Evolutionary conservation across 306 rosid genomes (phyloP).

Genomic region (Fagus crenata): DNA sequence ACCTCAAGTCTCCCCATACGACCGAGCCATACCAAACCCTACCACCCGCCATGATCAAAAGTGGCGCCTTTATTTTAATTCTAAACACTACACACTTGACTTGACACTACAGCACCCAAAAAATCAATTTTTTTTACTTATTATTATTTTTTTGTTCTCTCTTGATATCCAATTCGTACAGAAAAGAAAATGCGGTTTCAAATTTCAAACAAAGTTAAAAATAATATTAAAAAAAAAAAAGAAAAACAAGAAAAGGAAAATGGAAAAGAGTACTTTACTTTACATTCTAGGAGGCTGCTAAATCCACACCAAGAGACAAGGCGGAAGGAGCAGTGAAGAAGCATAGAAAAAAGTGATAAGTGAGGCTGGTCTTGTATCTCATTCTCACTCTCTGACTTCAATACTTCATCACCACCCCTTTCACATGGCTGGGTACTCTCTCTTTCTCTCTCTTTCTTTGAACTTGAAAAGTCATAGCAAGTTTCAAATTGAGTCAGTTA

Average conservation of each 20-base stretch:
- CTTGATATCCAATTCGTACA: too few species aligned
- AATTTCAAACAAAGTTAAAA: background rate
- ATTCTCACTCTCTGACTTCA: constrained; percentile 5
- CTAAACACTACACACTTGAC: too few species aligned
- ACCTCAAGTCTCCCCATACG: background rate
- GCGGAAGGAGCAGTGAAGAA: constrained; percentile 12
- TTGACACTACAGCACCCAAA: too few species aligned
- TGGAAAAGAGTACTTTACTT: too few species aligned
- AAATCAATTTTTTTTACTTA: too few species aligned
- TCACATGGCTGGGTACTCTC: constrained; percentile 64
- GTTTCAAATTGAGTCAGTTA: background rate
- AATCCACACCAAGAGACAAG: background rate
- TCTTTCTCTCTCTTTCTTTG: constrained; percentile 5
- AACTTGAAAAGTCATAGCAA: background rate
- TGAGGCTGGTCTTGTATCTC: constrained; percentile 6
- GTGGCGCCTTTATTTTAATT: background rate
- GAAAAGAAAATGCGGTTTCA: background rate
- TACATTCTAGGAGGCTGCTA: too few species aligned
- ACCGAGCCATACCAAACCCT: too few species aligned
- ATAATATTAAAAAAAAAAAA: background rate
- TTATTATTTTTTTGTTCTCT: too few species aligned
- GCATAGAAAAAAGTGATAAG: too few species aligned
- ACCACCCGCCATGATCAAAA: too few species aligned
- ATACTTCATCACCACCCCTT: constrained; percentile 5
- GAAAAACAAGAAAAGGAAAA: background rate